A percentile compares a stretch with the other conserved stretches of the same genome.
Conservation (phyloP, 495 filamentous ascomycete species). For the Penicillium coffeae region DNA sequence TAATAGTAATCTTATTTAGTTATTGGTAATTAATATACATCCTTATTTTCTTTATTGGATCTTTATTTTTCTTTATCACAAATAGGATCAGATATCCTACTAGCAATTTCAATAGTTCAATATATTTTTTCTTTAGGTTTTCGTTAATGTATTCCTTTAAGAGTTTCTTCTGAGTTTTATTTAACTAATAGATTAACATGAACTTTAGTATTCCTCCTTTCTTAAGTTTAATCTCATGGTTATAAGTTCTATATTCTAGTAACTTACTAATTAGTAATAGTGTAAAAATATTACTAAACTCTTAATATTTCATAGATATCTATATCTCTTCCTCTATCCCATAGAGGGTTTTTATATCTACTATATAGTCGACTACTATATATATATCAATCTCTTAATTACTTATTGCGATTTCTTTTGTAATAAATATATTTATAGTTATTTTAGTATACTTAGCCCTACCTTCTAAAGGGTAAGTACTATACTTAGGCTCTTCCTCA, state of each 20-base stretch:
- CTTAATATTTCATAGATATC: neutral
- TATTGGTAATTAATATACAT: constrained; percentile 23
- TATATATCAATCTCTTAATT: neutral
- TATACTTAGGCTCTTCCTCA: neutral
- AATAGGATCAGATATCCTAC: constrained; percentile 17
- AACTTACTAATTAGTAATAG: neutral
- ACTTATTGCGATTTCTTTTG: neutral
- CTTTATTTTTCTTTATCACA: constrained; percentile 23
- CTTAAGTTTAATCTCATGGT: neutral
- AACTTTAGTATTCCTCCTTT: neutral
- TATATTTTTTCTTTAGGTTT: constrained; percentile 12
- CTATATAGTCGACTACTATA: neutral
- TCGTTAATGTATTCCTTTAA: constrained; percentile 8
- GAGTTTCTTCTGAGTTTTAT: neutral
- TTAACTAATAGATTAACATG: neutral
- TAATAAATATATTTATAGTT: neutral
- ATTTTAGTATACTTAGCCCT: neutral
- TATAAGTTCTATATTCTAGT: neutral
- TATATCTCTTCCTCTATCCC: neutral
- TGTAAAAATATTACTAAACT: neutral
- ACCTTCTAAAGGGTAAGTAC: neutral
- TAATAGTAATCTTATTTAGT: constrained; percentile 24
- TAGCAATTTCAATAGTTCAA: constrained; percentile 8
- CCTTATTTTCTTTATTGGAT: neutral
- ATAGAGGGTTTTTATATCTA: neutral